Evolutionary conservation across 2,329 filamentous ascomycete species (phyloP).

Genomic region (Aurifilum marmelostoma): DNA sequence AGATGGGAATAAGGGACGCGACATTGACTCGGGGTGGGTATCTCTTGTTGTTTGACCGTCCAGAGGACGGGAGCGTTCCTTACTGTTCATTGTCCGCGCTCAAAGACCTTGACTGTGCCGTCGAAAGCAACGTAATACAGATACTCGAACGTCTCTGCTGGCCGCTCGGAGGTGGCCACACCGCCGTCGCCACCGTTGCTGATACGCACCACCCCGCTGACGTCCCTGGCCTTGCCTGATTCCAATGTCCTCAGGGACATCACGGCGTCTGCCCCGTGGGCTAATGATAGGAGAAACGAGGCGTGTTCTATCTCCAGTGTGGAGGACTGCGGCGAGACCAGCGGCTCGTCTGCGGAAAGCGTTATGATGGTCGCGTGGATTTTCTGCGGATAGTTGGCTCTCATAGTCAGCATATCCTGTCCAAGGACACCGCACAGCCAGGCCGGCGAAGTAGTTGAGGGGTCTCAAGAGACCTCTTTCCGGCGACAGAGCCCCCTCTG

Average conservation of each 20-base stretch:
- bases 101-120: constrained; percentile 81
- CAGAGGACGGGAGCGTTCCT: not conserved
- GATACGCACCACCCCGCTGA: constrained; percentile 83
- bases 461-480: not conserved
- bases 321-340: constrained; percentile 64
- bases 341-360: constrained; percentile 72
- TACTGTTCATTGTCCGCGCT: constrained; percentile 64
- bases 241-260: constrained; percentile 77
- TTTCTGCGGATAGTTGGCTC: constrained; percentile 47
- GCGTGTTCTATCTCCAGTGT: constrained; percentile 72
- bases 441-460: not conserved
- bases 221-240: constrained; percentile 86
- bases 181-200: constrained; percentile 64
- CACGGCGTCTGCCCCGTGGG: constrained; percentile 75
- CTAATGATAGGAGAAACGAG: constrained; percentile 69
- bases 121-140: constrained; percentile 82
- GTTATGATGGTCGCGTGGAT: constrained; percentile 70
- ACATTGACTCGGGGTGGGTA: constrained; percentile 29
- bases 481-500: no score
- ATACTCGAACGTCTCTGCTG: constrained; percentile 67
- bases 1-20: not conserved
- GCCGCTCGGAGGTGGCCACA: constrained; percentile 32
- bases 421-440: not conserved
- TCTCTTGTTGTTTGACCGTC: constrained; percentile 26
- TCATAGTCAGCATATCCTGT: constrained; percentile 6